Conservation (phyloP, 1,284 basidiomycete genomes). For the Tilletiaria anomala region DNA sequence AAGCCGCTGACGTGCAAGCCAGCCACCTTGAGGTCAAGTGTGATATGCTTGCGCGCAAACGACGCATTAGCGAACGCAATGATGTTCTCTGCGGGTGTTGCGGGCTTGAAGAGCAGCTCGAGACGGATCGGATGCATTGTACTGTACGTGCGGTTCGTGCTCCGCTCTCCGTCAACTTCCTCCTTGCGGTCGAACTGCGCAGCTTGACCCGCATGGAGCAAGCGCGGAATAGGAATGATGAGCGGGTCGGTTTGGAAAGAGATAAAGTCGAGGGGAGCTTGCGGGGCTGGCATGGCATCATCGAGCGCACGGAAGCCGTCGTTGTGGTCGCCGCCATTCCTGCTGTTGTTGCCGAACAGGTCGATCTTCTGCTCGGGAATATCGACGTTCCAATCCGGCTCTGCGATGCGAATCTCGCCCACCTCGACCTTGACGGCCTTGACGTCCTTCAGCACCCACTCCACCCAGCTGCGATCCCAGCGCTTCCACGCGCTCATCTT, state of each 20-base stretch:
- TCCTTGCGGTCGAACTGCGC: conserved; percentile 4
- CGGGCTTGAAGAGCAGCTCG: conserved; percentile 24
- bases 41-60: conserved; percentile 14
- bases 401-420: conserved; percentile 16
- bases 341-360: conserved; percentile 3
- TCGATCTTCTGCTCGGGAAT: conserved; percentile 4
- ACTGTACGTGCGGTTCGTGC: conserved; percentile 15
- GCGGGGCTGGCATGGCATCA: background rate
- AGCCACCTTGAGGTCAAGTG: conserved; percentile 25
- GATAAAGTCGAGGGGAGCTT: conserved; percentile 16
- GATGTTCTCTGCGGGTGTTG: conserved; percentile 20
- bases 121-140: conserved; percentile 25
- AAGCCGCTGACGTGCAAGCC: conserved; percentile 21
- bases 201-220: conserved; percentile 5
- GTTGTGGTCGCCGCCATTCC: background rate
- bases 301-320: background rate
- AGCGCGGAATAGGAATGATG: conserved; percentile 18
- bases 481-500: conserved; percentile 19
- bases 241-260: conserved; percentile 28
- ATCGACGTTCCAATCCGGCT: conserved; percentile 11
- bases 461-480: conserved; percentile 21
- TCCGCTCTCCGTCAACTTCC: conserved; percentile 8
- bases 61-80: conserved; percentile 17
- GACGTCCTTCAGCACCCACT: conserved; percentile 28
- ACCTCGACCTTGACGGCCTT: conserved; percentile 24